Base-by-base conservation (phyloP, 2,329 filamentous ascomycete species). In the Dactylellina haptotyla region DNA sequence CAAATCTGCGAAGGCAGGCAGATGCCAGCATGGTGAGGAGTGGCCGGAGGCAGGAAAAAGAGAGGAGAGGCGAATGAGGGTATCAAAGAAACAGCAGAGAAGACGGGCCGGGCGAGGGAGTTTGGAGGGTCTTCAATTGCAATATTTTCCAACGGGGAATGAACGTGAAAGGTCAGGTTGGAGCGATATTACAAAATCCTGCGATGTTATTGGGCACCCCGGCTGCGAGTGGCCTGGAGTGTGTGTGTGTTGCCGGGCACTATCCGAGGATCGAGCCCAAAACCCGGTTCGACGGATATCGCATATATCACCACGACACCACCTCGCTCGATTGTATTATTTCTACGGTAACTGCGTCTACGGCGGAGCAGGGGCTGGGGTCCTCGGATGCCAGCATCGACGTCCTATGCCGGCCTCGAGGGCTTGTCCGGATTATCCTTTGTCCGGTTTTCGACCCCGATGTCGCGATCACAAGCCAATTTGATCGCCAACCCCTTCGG, bases 51-150 rank as follows among this genome's bases (percentile, higher is more conserved):
- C 41, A 65, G 20, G 54, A 59, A 26, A 53, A 41, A 54, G 34
- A 67, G 54, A 57, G 30, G 43, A 74, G 76, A 39, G 45, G 66
- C 74, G 76, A 77, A 71, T 74, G 59, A 76, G 75, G 76, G 54
- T 75, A 69, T 74, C 63, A 61, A 57, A 54, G 34, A 23, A 25
- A 57, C 32, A 32, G 58, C 39, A 45, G 23, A 46, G 57, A 53
- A 56, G 67, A 23, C 18, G 28, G 56, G 14, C 46, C 37, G 20
- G 14, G 32, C 50, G 26, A 32, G 14, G 25, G 39, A 65, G 39
- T 23, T 48, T 34, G 26, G n/a, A n/a, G n/a, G n/a, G n/a, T n/a
- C n/a, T n/a, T n/a, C 12, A 6, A 23, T 34, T 26, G 9, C 62
- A 57, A 58, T 50, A 46, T 39, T 37, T 37, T 37, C 14, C 16